These are phyloP conservation scores for Suillus americanus DNA, from an alignment of 768 basidiomycete species.

Conservation along the genomic window DNA sequence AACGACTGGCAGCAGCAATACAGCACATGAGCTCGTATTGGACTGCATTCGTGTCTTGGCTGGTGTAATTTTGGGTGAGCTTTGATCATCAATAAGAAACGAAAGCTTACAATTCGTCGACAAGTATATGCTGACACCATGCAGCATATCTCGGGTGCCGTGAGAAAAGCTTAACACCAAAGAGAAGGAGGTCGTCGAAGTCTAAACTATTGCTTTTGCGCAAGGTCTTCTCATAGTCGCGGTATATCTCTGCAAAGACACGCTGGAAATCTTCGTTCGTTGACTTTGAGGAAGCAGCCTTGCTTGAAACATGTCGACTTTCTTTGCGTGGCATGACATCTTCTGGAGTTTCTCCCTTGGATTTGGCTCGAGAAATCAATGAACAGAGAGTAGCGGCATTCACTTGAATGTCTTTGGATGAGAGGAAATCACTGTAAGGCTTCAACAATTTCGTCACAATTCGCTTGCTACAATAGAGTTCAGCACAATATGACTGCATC, in stretches of 20 bases:
- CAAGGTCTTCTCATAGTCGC: constrained; percentile 64
- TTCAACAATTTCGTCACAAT: constrained; percentile 61
- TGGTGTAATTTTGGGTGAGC: constrained; percentile 18
- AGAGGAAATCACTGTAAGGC: constrained; percentile 47
- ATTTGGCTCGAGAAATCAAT: constrained; percentile 69
- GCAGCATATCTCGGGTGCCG: constrained; percentile 45
- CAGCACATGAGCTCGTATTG: constrained; percentile 80
- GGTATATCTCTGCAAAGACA: constrained; percentile 54
- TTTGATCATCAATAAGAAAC: neutral
- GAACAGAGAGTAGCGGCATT: constrained; percentile 56
- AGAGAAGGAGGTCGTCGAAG: constrained; percentile 83
- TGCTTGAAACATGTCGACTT: constrained; percentile 10
- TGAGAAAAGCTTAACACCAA: constrained; percentile 65
- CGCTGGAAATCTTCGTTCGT: constrained; percentile 31
- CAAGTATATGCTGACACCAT: constrained; percentile 71
- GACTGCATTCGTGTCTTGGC: constrained; percentile 78
- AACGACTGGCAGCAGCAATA: constrained; percentile 51
- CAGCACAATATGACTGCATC: constrained; percentile 3
- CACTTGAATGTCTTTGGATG: constrained; percentile 45
- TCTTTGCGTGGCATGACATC: constrained; percentile 33
- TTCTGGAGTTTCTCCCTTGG: constrained; percentile 57
- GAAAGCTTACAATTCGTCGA: constrained; percentile 40
- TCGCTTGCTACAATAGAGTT: constrained; percentile 53
- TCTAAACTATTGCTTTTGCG: constrained; percentile 70
- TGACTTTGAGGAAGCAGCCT: neutral